These are phyloP conservation scores for Panicum virgatum DNA, from an alignment of 202 grass and related monocot genomes.

Conservation along the genomic window DNA sequence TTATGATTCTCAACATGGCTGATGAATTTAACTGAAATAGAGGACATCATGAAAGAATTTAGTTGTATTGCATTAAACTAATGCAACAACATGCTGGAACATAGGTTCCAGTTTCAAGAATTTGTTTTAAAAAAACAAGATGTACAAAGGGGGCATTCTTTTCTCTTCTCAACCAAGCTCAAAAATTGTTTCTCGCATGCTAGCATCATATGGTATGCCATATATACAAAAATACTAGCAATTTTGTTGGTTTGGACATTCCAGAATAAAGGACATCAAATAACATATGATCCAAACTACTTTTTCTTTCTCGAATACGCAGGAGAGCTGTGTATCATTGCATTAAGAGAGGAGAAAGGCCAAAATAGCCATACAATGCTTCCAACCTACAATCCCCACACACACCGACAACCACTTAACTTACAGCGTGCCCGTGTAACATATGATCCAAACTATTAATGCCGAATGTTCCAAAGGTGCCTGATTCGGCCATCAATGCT, in stretches of 20 bases:
- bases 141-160: background rate
- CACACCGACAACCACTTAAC: too few species aligned
- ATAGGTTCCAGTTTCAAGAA: background rate
- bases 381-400: too few species aligned
- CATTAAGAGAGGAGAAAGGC: too few species aligned
- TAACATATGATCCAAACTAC: background rate
- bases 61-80: background rate
- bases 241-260: slow-evolving; percentile 3
- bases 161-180: slow-evolving; percentile 9
- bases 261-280: slow-evolving; percentile 5
- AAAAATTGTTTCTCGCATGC: background rate
- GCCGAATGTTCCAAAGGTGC: too few species aligned
- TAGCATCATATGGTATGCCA: background rate
- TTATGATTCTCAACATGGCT: background rate
- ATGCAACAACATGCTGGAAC: background rate
- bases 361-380: too few species aligned
- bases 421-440: too few species aligned
- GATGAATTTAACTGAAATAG: background rate
- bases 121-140: background rate
- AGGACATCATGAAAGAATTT: background rate
- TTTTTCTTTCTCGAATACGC: too few species aligned
- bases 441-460: too few species aligned
- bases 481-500: too few species aligned
- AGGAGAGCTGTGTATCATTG: too few species aligned
- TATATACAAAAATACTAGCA: background rate